Evolutionary conservation across 164 flowering plant genomes (phyloP), one percentile per base, ranked within the genome.

Genomic region (Liriodendron chinense): DNA sequence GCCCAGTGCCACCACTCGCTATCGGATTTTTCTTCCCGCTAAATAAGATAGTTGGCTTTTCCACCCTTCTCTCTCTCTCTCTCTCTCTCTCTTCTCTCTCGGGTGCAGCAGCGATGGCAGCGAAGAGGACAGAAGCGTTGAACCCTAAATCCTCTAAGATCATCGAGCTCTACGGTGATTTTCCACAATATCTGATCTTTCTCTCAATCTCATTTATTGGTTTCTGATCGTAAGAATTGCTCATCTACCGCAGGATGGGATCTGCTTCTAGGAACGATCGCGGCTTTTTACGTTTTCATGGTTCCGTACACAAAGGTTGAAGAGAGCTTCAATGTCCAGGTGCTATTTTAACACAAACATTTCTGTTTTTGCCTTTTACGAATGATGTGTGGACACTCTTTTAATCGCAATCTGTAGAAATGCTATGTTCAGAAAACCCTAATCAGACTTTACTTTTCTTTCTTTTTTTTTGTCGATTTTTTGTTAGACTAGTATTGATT

Each of bases 261-360:
- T 84, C 64, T 91, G 80, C 78, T 96, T 62, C 80, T 94, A 83
- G 98, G 96, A 70, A 88, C 90, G 18, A 86, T 96, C 23, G 90
- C 94, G 62, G 90, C 93, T 5, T 90, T 94, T 80, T 94, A 96
- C 68, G 91, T 87, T 20, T 78, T 94, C 77, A 85, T 85, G 89
- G 89, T 84, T 18, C 99, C 99, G 0, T 96, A 90, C 78, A 96
- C 99, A 0, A 96, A 96, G 76, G 99, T 94, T 47, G 99, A 96
- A 87, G 99, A 94, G 80, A 96, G 99, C 86, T 96, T 96, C 83
- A 96, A 94, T 73, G 85, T 96, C 77, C 99, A 94, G 99, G 99
- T 91, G 64, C 22, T 72, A 21, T 24, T 34, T 34, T 34, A 34
- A 34, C 6, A 34, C 6, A 34, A 34, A 34, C 23, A 23, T 24